A percentile compares a stretch with the other conserved stretches of the same genome.
phyloP scores from a whole-genome alignment of 176 grass and related monocot species.

The Oryza australiensis region DNA sequence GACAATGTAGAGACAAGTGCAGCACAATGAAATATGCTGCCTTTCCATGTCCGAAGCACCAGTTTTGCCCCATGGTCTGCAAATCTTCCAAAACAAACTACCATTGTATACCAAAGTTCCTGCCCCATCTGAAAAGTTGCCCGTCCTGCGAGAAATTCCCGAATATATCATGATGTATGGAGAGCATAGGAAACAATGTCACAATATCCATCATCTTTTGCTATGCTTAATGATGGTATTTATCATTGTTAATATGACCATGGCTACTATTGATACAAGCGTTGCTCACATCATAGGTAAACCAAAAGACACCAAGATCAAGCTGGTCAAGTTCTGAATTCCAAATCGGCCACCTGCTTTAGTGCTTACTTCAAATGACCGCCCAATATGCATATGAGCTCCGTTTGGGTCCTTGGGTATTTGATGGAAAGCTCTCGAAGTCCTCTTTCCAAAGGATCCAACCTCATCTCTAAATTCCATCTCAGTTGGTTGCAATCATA shows the following conservation, averaged over 20 bases:
- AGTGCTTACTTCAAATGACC: too few species aligned
- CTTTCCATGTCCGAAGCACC: background rate
- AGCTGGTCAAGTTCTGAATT: too few species aligned
- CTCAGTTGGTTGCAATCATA: too few species aligned
- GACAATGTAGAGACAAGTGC: background rate
- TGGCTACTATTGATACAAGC: too few species aligned
- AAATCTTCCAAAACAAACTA: background rate
- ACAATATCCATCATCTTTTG: background rate
- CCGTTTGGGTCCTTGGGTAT: too few species aligned
- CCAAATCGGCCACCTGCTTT: too few species aligned
- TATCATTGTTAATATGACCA: background rate
- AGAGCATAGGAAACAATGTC: constrained; percentile 2
- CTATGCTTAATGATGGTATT: background rate
- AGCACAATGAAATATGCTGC: background rate
- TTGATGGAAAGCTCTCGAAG: too few species aligned
- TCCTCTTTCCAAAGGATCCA: too few species aligned
- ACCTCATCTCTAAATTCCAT: too few species aligned
- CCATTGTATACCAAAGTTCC: background rate
- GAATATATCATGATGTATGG: background rate
- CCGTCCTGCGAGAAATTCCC: background rate
- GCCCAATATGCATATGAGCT: too few species aligned
- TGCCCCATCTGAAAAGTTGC: constrained; percentile 1
- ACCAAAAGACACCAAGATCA: too few species aligned
- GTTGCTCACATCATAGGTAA: too few species aligned
- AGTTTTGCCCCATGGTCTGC: background rate